Evolutionary conservation across 306 rosid genomes (phyloP).

Genomic region (Citrullus mucosospermus): DNA sequence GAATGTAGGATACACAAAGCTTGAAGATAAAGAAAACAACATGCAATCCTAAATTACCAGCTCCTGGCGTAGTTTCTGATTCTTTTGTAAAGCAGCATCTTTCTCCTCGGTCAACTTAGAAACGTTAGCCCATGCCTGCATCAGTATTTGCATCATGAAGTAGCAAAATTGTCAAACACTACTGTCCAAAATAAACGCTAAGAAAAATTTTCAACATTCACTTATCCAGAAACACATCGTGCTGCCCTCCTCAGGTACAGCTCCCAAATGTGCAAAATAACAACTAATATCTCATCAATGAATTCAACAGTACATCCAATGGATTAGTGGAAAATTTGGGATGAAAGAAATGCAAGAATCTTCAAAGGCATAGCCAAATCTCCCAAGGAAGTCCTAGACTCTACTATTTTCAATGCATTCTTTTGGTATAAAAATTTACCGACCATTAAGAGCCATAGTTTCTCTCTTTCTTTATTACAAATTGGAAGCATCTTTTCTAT

Average conservation of each 20-base stretch:
- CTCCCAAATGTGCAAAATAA: neutral
- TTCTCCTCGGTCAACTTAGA: slow-evolving; percentile 35
- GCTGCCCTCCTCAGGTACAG: neutral
- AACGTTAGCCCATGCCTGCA: slow-evolving; percentile 26
- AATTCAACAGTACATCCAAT: neutral
- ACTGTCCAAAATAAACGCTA: neutral
- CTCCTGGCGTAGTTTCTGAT: slow-evolving; percentile 28
- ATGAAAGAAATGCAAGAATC: no score
- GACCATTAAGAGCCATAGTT: no score
- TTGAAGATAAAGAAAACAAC: neutral
- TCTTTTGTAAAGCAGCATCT: slow-evolving; percentile 25
- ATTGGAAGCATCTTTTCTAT: no score
- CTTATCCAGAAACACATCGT: neutral
- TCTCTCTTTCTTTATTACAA: no score
- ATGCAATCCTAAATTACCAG: slow-evolving; percentile 19
- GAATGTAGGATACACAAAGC: neutral
- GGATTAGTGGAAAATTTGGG: neutral
- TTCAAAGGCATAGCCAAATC: no score
- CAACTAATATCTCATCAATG: neutral
- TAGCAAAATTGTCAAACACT: neutral
- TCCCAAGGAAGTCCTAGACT: no score
- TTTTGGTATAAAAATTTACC: no score
- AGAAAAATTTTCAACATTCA: neutral
- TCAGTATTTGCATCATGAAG: slow-evolving; percentile 2
- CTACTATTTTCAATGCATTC: neutral